Base-by-base conservation (phyloP, 129 eudicot genomes). In the Glebionis coronaria region DNA sequence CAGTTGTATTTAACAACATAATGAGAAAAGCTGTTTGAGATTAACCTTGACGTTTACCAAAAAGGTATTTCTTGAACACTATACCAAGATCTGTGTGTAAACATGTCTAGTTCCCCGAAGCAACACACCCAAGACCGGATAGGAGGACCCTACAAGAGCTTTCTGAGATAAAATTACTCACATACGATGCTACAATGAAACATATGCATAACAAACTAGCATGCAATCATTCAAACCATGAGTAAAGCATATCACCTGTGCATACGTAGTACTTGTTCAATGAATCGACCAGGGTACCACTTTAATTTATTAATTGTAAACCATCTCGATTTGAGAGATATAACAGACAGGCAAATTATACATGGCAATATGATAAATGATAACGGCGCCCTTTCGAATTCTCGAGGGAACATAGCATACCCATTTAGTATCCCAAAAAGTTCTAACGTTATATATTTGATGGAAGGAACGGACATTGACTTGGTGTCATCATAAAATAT, bases 361-460 rank as follows among this genome's bases (percentile, higher is more conserved):
- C 9, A 10, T 47, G 10, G 9, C 44, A 42, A 56, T 56, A 54
- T 20, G 14, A 63, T 25, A 69, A n/a, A 40, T 25, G 44, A 40
- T 16, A 23, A 31, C 15, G 73, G 44, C 56, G 56, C 73, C 65
- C 65, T 42, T 69, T 56, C 73, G 12, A 15, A 25, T 56, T 55
- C 56, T 69, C 13, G 44, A 69, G 59, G 65, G 65, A 6, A 54
- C 63, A 68, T 35, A 12, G 19, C 38, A 35, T 12, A 54, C 15
- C 63, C 63, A 38, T 56, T 69, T 65, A 69, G 44, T 65, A 56
- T 69, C 64, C 73, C 73, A 63, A 69, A 69, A 69, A 64, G 4
- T 45, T 13, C 21, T 45, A 1, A 35, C 9, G 7, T 35, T 35
- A 35, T 35, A 35, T 35, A 35, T 35, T 35, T 35, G 40, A 35